Evolutionary conservation across 1,284 basidiomycete genomes (phyloP).

Genomic region (Ganoderma leucocontextum): DNA sequence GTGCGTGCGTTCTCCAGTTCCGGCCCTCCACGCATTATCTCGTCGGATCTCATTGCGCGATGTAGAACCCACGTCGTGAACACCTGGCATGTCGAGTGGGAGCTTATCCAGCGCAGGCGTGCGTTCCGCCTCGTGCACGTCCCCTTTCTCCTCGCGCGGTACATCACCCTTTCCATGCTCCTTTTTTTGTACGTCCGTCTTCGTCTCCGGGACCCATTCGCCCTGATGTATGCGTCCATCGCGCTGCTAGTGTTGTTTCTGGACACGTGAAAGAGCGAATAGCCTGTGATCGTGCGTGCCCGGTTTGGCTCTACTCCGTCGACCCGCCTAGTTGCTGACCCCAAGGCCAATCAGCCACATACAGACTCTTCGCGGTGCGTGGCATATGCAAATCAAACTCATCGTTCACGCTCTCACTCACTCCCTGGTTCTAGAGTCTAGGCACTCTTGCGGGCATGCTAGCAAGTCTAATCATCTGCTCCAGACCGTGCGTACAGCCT

Average conservation of each 20-base stretch:
- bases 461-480: slow-evolving; percentile 21
- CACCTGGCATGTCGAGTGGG: slow-evolving; percentile 23
- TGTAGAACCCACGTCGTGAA: slow-evolving; percentile 21
- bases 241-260: slow-evolving; percentile 16
- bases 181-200: slow-evolving; percentile 24
- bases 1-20: slow-evolving; percentile 8
- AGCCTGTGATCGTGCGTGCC: slow-evolving; percentile 21
- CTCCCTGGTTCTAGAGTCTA: slow-evolving; percentile 10
- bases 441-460: slow-evolving; percentile 19
- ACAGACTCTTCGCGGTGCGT: slow-evolving; percentile 23
- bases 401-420: neutral
- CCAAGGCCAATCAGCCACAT: slow-evolving; percentile 8
- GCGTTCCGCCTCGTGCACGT: slow-evolving; percentile 21
- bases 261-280: slow-evolving; percentile 9
- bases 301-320: neutral
- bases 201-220: neutral
- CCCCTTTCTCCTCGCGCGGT: slow-evolving; percentile 28
- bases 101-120: slow-evolving; percentile 23
- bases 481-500: slow-evolving; percentile 15
- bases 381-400: neutral
- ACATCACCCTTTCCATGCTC: slow-evolving; percentile 21
- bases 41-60: neutral
- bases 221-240: neutral
- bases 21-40: neutral
- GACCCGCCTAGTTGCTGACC: neutral